Evolutionary conservation across 179 eudicot species (phyloP), one percentile per base, ranked within the genome.

Genomic region (Amaranthus tricolor): DNA sequence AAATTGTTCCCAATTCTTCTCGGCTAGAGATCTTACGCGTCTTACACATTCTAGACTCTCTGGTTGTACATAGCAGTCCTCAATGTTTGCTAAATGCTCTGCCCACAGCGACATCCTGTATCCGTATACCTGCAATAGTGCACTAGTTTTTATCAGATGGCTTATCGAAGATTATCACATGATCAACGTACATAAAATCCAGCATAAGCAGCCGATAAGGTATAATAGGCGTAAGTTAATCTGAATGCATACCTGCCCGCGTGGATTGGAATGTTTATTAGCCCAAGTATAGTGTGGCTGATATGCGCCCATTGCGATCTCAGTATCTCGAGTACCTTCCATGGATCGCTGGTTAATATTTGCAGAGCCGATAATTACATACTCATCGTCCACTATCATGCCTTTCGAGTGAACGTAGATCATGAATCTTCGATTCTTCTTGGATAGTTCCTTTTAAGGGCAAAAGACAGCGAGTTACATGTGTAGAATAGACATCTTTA

Each of bases 391-490:
- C 61, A 81, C 86, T 77, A 84, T 78, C 86, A 84, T 84, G 45
- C 86, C 86, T 63, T 84, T 84, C 0, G 86, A 81, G 79, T 84
- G 86, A 57, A 84, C 86, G 66, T 84, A 84, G 73, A 84, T 78
- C 86, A 84, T 84, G 80, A 84, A 84, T 31, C 86, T 72, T 19
- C 86, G 57, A 45, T 75, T 78, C 50, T 73, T 81, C 74, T 65
- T 68, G 13, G 80, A 71, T 20, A 71, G 60, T 31, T 68, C 84
- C 86, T 83, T 31, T 60, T 49, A 10, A 53, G 68, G 15, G 40
- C 21, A 48, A 31, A 56, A n/a, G 19, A 15, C 14, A 40, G 43
- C 52, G 58, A 49, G 10, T 73, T 13, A 67, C 6, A 50, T 48
- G 73, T 43, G 24, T 60, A 48, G 3, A 64, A 73, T 11, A 40